phyloP scores from a whole-genome alignment of 192 early-diverging fungal genomes.

The Podila clonocystis region DNA sequence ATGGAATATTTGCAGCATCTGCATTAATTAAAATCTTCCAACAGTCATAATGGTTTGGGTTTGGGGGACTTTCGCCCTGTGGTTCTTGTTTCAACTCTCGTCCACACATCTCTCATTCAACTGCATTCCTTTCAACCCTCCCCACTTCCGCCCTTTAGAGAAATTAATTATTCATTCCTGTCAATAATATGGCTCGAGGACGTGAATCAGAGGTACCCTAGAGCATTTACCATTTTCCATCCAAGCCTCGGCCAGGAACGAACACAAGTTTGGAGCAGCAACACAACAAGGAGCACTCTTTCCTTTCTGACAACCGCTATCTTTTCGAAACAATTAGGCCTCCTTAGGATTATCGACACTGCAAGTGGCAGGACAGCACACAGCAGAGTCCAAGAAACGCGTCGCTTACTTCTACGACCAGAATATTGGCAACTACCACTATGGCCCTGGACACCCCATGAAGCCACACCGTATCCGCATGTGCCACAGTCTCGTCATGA shows the following conservation, averaged over 20 bases:
- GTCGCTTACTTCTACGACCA: slow-evolving; percentile 74
- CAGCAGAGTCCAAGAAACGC: slow-evolving; percentile 61
- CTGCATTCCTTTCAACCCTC: neutral
- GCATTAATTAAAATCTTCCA: neutral
- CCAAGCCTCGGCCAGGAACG: neutral
- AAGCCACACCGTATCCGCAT: slow-evolving; percentile 97
- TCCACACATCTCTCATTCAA: neutral
- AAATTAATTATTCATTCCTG: neutral
- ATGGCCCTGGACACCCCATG: slow-evolving; percentile 93
- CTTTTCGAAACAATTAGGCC: slow-evolving; percentile 4
- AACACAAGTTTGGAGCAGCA: neutral
- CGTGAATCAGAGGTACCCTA: slow-evolving; percentile 16
- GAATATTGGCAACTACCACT: slow-evolving; percentile 74
- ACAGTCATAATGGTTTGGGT: neutral
- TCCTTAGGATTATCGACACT: slow-evolving; percentile 6
- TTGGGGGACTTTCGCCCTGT: neutral
- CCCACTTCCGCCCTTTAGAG: neutral
- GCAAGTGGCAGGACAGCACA: slow-evolving; percentile 38
- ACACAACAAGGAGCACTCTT: neutral
- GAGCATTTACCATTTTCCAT: neutral
- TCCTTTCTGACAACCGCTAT: neutral
- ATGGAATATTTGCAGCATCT: neutral
- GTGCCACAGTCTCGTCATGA: slow-evolving; percentile 91
- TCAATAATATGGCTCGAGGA: slow-evolving; percentile 15
- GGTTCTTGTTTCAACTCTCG: neutral